Conservation (phyloP, 23 red algal genomes). For the Rhodosorus marinus region DNA sequence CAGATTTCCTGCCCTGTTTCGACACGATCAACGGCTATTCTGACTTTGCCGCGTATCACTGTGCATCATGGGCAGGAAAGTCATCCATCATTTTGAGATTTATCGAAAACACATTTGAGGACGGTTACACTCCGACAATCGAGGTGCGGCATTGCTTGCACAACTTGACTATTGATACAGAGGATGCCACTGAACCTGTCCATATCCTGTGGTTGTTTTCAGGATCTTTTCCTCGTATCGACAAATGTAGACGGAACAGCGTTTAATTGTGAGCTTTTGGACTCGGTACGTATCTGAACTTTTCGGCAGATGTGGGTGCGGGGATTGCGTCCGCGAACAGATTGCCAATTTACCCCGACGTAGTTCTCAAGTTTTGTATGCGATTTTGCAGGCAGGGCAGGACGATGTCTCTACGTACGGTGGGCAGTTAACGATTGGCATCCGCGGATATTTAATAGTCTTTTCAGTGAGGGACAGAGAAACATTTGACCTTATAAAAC, state of each 20-base stretch:
- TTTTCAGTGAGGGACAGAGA: slow-evolving; percentile 38
- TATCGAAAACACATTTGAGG: slow-evolving; percentile 46
- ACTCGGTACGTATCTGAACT: too few species aligned
- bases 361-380: neutral
- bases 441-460: slow-evolving; percentile 78
- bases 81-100: slow-evolving; percentile 53
- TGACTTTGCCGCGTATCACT: too few species aligned
- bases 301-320: too few species aligned
- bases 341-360: neutral
- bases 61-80: slow-evolving; percentile 73
- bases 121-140: slow-evolving; percentile 71
- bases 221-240: too few species aligned
- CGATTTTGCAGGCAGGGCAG: too few species aligned
- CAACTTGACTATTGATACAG: slow-evolving; percentile 14
- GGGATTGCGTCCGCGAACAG: too few species aligned
- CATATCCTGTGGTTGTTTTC: too few species aligned
- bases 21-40: too few species aligned
- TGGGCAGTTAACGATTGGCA: slow-evolving; percentile 56
- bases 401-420: slow-evolving; percentile 73
- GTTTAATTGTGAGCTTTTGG: too few species aligned
- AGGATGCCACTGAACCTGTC: slow-evolving; percentile 47
- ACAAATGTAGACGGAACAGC: too few species aligned
- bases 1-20: too few species aligned
- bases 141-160: slow-evolving; percentile 55
- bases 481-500: slow-evolving; percentile 55